Conservation (phyloP, 768 basidiomycete species). For the Naganishia vishniacii region DNA sequence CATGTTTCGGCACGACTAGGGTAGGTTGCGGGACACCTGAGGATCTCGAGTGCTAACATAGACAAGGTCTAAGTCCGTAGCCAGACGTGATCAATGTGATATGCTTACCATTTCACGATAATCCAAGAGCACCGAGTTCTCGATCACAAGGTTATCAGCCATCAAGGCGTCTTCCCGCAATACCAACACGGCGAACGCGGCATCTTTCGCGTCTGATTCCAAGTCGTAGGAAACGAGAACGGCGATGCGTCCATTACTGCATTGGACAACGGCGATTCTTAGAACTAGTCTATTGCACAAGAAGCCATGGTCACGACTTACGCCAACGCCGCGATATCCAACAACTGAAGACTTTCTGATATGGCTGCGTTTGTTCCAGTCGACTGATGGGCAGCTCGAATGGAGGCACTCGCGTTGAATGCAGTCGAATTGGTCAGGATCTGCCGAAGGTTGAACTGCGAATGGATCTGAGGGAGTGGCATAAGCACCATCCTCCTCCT, state of each 20-base stretch:
- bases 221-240: background rate
- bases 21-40: background rate
- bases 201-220: background rate
- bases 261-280: background rate
- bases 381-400: background rate
- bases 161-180: slow-evolving; percentile 11
- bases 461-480: too few species aligned
- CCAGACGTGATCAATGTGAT: too few species aligned
- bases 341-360: background rate
- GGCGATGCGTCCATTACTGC: slow-evolving; percentile 5
- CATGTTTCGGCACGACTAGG: slow-evolving; percentile 10
- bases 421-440: background rate
- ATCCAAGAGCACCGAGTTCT: background rate
- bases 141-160: background rate
- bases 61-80: background rate
- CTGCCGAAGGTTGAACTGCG: slow-evolving; percentile 3
- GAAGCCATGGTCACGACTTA: background rate
- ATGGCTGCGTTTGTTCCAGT: too few species aligned
- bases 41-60: background rate
- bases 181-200: slow-evolving; percentile 5
- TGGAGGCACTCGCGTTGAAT: background rate
- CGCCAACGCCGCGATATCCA: slow-evolving; percentile 13
- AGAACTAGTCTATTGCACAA: background rate
- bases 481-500: background rate
- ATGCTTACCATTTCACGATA: slow-evolving; percentile 1